Percentiles rank a stretch among this genome's conserved stretches.
Evolutionary conservation across 202 grass and related monocot species (phyloP).

Genomic region (Elaeis oleifera): DNA sequence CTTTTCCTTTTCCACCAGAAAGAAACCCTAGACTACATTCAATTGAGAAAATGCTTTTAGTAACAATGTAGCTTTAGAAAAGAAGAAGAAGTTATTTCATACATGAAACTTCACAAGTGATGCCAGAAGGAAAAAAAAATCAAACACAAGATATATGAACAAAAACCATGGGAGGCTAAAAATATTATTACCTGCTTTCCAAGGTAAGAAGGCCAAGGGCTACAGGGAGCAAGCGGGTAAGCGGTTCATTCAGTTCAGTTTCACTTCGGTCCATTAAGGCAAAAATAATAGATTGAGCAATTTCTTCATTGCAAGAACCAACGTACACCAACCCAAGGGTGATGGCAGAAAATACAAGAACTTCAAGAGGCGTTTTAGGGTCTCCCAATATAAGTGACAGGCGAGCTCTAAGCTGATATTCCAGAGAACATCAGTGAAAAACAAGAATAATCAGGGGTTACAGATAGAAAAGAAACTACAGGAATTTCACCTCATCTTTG

Average conservation of each 20-base stretch:
- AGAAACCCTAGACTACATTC: too few relatives aligned
- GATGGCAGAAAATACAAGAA: conserved; percentile 84
- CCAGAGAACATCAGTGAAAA: conserved; percentile 23
- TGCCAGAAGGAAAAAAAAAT: too few relatives aligned
- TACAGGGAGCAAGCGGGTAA: conserved; percentile 75
- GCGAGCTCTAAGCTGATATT: conserved; percentile 57
- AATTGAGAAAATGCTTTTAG: too few relatives aligned
- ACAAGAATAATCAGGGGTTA: conserved; percentile 4
- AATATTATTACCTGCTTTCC: conserved; percentile 71
- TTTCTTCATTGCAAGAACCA: conserved; percentile 98
- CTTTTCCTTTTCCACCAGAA: too few relatives aligned
- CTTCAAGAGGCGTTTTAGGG: conserved; percentile 67
- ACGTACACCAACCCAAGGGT: conserved; percentile 82
- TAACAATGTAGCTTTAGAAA: too few relatives aligned
- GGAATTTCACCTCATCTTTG: conserved; percentile 61
- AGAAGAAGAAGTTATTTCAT: too few relatives aligned
- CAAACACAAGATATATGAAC: too few relatives aligned
- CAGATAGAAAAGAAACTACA: conserved; percentile 8
- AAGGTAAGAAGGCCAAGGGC: conserved; percentile 96
- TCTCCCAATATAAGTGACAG: conserved; percentile 73
- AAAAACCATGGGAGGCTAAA: not conserved
- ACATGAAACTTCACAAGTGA: too few relatives aligned
- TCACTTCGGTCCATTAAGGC: conserved; percentile 88
- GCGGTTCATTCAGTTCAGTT: conserved; percentile 63
- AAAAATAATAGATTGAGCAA: conserved; percentile 92